Conservation (phyloP, 495 filamentous ascomycete species). For the Melanomma pulvis-pyrius region DNA sequence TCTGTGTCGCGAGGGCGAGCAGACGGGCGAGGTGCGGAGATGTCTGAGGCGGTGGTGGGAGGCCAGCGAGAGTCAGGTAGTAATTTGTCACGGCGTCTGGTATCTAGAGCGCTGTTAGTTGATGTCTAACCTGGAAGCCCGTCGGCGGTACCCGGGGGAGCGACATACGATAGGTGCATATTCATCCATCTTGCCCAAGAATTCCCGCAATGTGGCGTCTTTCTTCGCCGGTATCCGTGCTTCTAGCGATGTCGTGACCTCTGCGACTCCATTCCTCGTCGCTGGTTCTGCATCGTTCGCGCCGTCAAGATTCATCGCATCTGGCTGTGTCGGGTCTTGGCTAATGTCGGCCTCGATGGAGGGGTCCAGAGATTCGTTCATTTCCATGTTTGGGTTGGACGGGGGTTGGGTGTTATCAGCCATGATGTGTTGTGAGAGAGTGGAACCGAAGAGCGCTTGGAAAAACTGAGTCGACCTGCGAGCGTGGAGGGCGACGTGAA, state of each 20-base stretch:
- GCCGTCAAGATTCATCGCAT: slow-evolving; percentile 40
- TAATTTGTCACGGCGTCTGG: slow-evolving; percentile 97
- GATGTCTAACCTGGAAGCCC: slow-evolving; percentile 25
- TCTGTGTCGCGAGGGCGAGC: slow-evolving; percentile 93
- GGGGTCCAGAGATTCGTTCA: slow-evolving; percentile 39
- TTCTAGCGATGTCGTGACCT: slow-evolving; percentile 34
- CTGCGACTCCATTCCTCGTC: slow-evolving; percentile 26
- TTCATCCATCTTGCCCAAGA: slow-evolving; percentile 94
- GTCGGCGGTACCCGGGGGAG: not conserved
- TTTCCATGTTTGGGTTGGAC: slow-evolving; percentile 13
- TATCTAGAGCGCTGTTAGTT: slow-evolving; percentile 61
- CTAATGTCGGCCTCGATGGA: slow-evolving; percentile 39
- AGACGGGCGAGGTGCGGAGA: slow-evolving; percentile 87
- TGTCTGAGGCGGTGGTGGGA: slow-evolving; percentile 84
- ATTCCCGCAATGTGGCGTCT: slow-evolving; percentile 87
- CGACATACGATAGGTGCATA: slow-evolving; percentile 89
- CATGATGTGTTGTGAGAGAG: slow-evolving; percentile 13
- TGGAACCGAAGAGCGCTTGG: not conserved
- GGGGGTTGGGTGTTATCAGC: slow-evolving; percentile 25
- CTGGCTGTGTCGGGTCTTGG: slow-evolving; percentile 30
- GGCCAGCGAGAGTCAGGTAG: slow-evolving; percentile 93
- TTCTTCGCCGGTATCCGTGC: slow-evolving; percentile 72
- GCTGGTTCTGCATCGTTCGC: slow-evolving; percentile 33
- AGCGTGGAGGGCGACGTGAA: not conserved
- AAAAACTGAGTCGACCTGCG: not conserved